Percentiles rank a stretch among this genome's conserved stretches.
Conservation (phyloP, 352 stramenopile genomes). For the Discostella stelligera region DNA sequence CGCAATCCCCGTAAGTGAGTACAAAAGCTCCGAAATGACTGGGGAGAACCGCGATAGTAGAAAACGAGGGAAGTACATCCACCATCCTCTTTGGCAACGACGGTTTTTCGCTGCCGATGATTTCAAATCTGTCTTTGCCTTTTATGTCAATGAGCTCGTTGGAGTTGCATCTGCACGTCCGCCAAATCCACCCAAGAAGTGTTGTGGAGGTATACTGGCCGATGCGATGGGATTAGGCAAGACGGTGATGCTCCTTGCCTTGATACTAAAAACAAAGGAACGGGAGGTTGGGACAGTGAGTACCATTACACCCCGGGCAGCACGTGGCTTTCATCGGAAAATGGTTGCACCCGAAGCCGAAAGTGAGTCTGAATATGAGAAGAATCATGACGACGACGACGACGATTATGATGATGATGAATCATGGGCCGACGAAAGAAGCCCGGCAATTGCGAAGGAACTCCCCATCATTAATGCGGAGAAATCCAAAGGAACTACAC, state of each 20-base stretch:
- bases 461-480: conserved; percentile 4
- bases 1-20: conserved; percentile 36
- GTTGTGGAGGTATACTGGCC: conserved; percentile 73
- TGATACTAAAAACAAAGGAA: conserved; percentile 69
- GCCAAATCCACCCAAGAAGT: conserved; percentile 64
- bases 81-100: conserved; percentile 76
- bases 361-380: conserved; percentile 7
- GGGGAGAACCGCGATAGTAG: background rate
- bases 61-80: conserved; percentile 22
- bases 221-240: conserved; percentile 79
- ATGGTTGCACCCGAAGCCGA: conserved; percentile 12
- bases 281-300: background rate
- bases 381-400: conserved; percentile 8
- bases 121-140: conserved; percentile 51
- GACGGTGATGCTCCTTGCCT: conserved; percentile 73
- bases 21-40: background rate
- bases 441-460: background rate
- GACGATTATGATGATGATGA: conserved; percentile 23
- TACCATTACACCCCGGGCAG: background rate
- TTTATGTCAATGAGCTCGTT: conserved; percentile 74
- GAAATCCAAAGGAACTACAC: conserved; percentile 45
- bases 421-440: conserved; percentile 24
- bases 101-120: conserved; percentile 55
- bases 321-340: background rate
- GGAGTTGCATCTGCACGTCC: conserved; percentile 46